Evolutionary conservation across 164 flowering plant species (phyloP).

Genomic region (Malania oleifera): DNA sequence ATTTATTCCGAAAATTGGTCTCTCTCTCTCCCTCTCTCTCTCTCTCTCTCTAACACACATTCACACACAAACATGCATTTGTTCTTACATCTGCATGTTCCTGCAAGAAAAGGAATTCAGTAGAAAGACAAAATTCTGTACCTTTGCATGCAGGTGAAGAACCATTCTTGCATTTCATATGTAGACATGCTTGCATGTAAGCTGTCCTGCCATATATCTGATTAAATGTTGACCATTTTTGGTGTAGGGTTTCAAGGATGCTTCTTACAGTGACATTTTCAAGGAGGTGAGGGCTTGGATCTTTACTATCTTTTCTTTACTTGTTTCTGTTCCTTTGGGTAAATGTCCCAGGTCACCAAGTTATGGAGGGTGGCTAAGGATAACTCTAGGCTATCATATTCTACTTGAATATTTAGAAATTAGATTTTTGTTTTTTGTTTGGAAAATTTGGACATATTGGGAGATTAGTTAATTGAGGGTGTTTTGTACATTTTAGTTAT

Average conservation of each 20-base stretch:
- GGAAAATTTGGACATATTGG: no score
- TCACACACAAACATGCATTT: background rate
- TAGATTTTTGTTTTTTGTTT: no score
- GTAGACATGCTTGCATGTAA: background rate
- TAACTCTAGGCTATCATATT: no score
- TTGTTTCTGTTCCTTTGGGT: background rate
- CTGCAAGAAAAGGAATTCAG: background rate
- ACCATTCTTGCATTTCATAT: background rate
- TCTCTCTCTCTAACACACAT: slow-evolving; percentile 1
- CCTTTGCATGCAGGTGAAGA: background rate
- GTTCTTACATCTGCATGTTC: background rate
- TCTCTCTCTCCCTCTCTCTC: slow-evolving; percentile 23
- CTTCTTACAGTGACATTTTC: slow-evolving; percentile 64
- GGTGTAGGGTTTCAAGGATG: slow-evolving; percentile 71
- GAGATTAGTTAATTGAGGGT: no score
- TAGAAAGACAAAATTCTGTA: background rate
- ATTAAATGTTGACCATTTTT: slow-evolving; percentile 8
- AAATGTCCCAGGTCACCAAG: no score
- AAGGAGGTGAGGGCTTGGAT: slow-evolving; percentile 72
- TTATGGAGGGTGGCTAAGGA: no score
- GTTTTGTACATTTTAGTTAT: no score
- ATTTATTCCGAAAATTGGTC: slow-evolving; percentile 77
- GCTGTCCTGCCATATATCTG: background rate
- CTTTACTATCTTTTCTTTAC: background rate
- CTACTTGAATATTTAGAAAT: no score